phyloP scores from a whole-genome alignment of 345 rosid species.

The Citrus sp. region DNA sequence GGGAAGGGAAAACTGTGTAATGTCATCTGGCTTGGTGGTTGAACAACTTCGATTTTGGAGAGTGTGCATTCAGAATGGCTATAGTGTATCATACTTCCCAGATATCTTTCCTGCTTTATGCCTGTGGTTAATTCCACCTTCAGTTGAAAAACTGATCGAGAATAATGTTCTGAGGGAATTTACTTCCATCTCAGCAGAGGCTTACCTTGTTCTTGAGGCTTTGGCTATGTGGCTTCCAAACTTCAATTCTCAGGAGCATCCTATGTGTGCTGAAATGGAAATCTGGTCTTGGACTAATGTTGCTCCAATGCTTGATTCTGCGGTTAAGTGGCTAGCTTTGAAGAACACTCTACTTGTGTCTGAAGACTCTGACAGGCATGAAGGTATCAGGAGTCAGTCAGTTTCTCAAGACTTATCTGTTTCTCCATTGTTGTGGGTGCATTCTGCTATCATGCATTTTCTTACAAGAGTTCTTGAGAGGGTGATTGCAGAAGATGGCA shows the following conservation, averaged over 20 bases:
- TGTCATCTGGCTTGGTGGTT: conserved; percentile 66
- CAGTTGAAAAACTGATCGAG: conserved; percentile 55
- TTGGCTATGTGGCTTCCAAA: conserved; percentile 71
- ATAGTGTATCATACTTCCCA: conserved; percentile 59
- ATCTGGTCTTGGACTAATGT: conserved; percentile 85
- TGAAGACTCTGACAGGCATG: conserved; percentile 33
- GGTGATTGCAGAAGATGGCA: conserved; percentile 39
- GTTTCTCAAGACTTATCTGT: conserved; percentile 24
- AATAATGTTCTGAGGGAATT: conserved; percentile 55
- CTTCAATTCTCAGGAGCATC: conserved; percentile 39
- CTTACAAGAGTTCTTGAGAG: conserved; percentile 66
- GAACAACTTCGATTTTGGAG: conserved; percentile 87
- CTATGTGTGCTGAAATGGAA: conserved; percentile 25
- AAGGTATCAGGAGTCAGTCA: conserved; percentile 26
- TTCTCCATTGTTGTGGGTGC: conserved; percentile 62
- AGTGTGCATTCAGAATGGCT: conserved; percentile 66
- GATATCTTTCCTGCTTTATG: conserved; percentile 76
- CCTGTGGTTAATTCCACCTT: conserved; percentile 82
- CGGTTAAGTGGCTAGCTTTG: conserved; percentile 60
- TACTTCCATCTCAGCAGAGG: conserved; percentile 66
- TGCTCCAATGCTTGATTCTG: conserved; percentile 69
- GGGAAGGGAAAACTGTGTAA: conserved; percentile 71
- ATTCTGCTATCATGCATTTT: conserved; percentile 61
- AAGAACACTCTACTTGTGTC: conserved; percentile 33
- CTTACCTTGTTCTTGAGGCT: conserved; percentile 71